Base-by-base conservation (phyloP, 345 rosid genomes). In the Corymbia maculata region DNA sequence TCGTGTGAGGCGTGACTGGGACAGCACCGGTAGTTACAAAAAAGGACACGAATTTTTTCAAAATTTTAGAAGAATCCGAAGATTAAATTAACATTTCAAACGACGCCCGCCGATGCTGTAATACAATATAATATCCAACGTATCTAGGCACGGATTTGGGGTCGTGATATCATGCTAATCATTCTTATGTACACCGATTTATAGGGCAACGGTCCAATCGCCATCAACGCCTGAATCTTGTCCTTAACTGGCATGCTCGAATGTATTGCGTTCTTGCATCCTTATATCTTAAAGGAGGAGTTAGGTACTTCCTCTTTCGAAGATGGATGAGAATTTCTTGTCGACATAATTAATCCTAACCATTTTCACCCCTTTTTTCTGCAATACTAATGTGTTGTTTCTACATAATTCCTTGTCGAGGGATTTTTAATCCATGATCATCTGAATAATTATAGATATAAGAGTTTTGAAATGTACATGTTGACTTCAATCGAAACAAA, bases 181-280 rank as follows among this genome's bases (percentile, higher is more conserved):
- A 16, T 32, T 32, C 1, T 68, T 32, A 16, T 8, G 3, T 16
- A 36, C 4, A 4, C 42, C 42, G 42, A 36, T 36, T 36, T 36
- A 36, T 36, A 36, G 42, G 42, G 42, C 42, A 36, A 36, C 42
- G 42, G 42, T 36, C 42, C 42, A 36, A 36, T 36, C 42, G 42
- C 42, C 42, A 0, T 36, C 22, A 3, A 32, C 2, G 0, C 1
- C 0, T 9, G 14, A 17, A 70, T 70, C 17, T 70, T 36, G 13
- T 36, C 4, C 6, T 17, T 9, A 70, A 42, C 1, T 21, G 8
- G 24, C 10, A 3, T 9, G 21, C 59, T 55, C 26, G 10, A 36
- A 70, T 10, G 47, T 19, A 4, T 17, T 16, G 45, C 14, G 45
- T 3, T 68, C 6, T 32, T 1, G 24, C 79, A 8, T 2, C 24